Conservation (phyloP, 2,329 filamentous ascomycete species). For the Hymenoscyphus fraxineus region DNA sequence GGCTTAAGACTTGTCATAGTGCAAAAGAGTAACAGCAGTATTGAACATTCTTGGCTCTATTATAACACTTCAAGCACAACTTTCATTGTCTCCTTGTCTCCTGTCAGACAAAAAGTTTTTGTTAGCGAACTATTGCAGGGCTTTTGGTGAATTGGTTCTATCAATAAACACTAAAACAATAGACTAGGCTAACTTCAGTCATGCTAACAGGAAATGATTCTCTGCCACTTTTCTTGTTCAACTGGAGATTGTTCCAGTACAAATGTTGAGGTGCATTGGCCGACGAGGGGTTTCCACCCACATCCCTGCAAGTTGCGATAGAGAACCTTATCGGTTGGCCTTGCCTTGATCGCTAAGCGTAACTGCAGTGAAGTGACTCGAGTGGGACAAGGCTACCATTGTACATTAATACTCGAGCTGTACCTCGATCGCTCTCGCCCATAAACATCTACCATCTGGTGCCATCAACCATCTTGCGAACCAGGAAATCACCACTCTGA, state of each 20-base stretch:
- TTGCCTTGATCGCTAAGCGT: slow-evolving; percentile 5
- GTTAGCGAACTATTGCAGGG: no score
- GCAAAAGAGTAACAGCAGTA: neutral
- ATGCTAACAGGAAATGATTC: no score
- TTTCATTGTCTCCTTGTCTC: neutral
- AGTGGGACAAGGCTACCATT: slow-evolving; percentile 10
- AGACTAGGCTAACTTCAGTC: no score
- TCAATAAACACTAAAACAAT: no score
- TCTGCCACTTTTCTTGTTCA: no score
- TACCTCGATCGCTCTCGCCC: neutral
- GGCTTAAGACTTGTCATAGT: neutral
- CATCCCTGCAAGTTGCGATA: slow-evolving; percentile 7
- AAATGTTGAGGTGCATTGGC: neutral
- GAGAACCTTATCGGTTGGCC: slow-evolving; percentile 16
- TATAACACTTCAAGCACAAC: neutral
- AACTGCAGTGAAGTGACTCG: neutral
- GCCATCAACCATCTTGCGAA: neutral
- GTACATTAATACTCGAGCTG: neutral
- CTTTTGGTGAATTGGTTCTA: no score
- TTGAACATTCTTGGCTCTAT: neutral
- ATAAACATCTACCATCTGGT: neutral
- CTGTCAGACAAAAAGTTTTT: no score
- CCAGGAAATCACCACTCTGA: neutral
- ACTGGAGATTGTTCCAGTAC: neutral
- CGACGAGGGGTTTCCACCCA: slow-evolving; percentile 3